These are phyloP conservation scores for Scedosporium aurantiacum DNA, from an alignment of 2,329 filamentous ascomycete species.

Conservation along the genomic window DNA sequence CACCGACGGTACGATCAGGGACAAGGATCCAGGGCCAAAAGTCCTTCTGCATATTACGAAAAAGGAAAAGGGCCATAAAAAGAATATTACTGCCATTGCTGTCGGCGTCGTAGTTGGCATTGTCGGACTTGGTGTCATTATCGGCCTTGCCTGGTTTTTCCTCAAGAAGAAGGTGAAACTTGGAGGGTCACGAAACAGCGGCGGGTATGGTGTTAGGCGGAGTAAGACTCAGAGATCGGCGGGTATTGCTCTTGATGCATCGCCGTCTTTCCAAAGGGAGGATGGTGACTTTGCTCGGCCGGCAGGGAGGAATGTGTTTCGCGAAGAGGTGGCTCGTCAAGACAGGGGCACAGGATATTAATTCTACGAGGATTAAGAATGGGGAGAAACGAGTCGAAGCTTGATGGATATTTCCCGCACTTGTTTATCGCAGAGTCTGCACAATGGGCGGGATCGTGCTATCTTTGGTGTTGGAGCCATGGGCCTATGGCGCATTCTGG, in stretches of 20 bases:
- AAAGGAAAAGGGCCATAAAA: not conserved
- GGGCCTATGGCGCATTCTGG: no score
- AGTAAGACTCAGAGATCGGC: constrained; percentile 9
- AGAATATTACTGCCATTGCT: constrained; percentile 7
- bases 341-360: constrained; percentile 3
- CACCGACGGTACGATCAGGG: constrained; percentile 6
- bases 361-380: not conserved
- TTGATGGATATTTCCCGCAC: not conserved
- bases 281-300: constrained; percentile 5
- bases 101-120: constrained; percentile 10
- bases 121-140: constrained; percentile 6
- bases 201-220: constrained; percentile 9
- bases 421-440: not conserved
- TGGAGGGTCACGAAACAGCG: constrained; percentile 7
- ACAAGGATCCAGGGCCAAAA: constrained; percentile 8
- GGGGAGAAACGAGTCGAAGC: not conserved
- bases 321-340: constrained; percentile 9
- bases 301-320: constrained; percentile 8
- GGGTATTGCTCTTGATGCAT: constrained; percentile 4
- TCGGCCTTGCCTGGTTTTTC: constrained; percentile 10
- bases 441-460: no score
- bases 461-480: no score
- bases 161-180: constrained; percentile 8
- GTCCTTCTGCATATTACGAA: constrained; percentile 2
- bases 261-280: constrained; percentile 8